Evolutionary conservation across 164 flowering plant genomes (phyloP).

Genomic region (Tetracentron sinense): DNA sequence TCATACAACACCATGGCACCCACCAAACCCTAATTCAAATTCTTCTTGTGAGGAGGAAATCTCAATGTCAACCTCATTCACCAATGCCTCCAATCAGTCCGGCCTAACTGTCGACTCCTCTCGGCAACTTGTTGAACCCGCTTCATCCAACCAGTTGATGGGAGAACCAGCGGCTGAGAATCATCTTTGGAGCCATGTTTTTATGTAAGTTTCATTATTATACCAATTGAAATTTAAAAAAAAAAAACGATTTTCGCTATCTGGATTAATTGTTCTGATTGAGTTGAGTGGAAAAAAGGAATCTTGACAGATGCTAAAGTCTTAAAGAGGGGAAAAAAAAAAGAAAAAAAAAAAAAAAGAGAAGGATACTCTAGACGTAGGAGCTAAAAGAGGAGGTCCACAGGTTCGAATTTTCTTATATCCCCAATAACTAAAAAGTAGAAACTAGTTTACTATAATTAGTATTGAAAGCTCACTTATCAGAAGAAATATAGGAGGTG

Average conservation of each 20-base stretch:
- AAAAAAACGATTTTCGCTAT: neutral
- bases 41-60: conserved; percentile 54
- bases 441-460: neutral
- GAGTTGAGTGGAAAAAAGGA: conserved; percentile 15
- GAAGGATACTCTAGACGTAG: neutral
- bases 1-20: conserved; percentile 27
- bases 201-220: conserved; percentile 38
- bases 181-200: conserved; percentile 49
- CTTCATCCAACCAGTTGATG: conserved; percentile 25
- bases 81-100: conserved; percentile 48
- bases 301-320: too few relatives aligned
- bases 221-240: neutral
- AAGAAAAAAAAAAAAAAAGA: neutral
- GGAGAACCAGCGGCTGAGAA: conserved; percentile 36
- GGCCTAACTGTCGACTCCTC: conserved; percentile 40
- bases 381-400: conserved; percentile 9
- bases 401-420: neutral
- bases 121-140: conserved; percentile 30
- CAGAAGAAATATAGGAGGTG: neutral
- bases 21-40: conserved; percentile 37
- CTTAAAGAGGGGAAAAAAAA: too few relatives aligned
- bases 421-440: neutral
- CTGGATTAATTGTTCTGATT: conserved; percentile 8
- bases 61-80: conserved; percentile 48
- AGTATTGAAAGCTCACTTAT: neutral